These are phyloP conservation scores for Leccinum truebloodii DNA, from an alignment of 768 basidiomycete genomes.

Conservation along the genomic window DNA sequence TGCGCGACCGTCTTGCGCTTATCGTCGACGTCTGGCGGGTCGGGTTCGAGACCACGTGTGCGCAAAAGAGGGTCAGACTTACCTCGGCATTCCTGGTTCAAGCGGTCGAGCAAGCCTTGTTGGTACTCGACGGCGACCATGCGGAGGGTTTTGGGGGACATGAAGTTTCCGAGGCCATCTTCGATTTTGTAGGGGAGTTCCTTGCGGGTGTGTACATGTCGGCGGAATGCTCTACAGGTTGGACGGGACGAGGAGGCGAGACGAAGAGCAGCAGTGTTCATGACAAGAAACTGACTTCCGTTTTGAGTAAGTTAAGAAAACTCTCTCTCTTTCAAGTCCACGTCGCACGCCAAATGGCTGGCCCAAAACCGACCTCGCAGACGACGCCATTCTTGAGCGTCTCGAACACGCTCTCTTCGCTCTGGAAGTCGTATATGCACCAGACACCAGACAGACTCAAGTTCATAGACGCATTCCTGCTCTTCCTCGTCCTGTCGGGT, in stretches of 20 bases:
- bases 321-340: conserved; percentile 9
- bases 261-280: conserved; percentile 25
- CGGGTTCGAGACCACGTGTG: neutral
- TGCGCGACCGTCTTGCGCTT: conserved; percentile 63
- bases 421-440: conserved; percentile 77
- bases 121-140: conserved; percentile 83
- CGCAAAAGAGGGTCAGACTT: conserved; percentile 19
- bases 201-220: conserved; percentile 50
- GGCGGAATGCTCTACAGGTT: conserved; percentile 23
- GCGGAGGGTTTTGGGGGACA: conserved; percentile 71
- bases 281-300: conserved; percentile 15
- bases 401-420: conserved; percentile 45
- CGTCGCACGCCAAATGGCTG: conserved; percentile 36
- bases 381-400: conserved; percentile 15
- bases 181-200: conserved; percentile 66
- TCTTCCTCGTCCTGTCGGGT: conserved; percentile 91
- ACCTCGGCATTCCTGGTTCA: conserved; percentile 80
- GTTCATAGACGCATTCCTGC: conserved; percentile 90
- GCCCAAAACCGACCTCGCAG: conserved; percentile 31
- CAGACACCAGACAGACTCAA: conserved; percentile 85
- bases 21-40: conserved; percentile 50
- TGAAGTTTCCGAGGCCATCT: conserved; percentile 75
- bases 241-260: conserved; percentile 25
- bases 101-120: conserved; percentile 72
- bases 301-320: neutral